Conservation (phyloP, 1,139 yeast species). For the Pneumocystis sp. region DNA sequence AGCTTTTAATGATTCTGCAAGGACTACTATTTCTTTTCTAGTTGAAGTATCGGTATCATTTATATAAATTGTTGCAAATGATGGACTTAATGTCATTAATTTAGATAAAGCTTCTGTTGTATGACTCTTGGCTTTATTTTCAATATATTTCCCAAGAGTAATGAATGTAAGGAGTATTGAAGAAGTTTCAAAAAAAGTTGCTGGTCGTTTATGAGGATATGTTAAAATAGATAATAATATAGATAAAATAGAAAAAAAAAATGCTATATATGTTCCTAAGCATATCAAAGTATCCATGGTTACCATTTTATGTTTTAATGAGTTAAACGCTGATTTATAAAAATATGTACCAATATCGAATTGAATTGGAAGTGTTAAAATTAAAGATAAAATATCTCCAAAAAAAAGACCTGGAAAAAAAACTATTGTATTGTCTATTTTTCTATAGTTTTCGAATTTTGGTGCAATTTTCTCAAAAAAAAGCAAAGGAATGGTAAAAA, state of each 20-base stretch:
- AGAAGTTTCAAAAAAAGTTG: constrained; percentile 71
- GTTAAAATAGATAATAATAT: constrained; percentile 33
- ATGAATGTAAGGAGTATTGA: constrained; percentile 75
- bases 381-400: constrained; percentile 44
- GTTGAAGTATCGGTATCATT: constrained; percentile 18
- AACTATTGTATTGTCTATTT: constrained; percentile 15
- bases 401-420: constrained; percentile 25
- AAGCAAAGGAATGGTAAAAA: constrained; percentile 51
- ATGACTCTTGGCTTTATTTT: constrained; percentile 83
- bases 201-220: constrained; percentile 36
- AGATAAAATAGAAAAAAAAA: constrained; percentile 52
- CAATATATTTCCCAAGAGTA: constrained; percentile 77
- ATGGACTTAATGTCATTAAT: constrained; percentile 66
- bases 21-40: constrained; percentile 28
- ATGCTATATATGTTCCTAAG: constrained; percentile 69
- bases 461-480: constrained; percentile 36
- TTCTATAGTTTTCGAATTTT: constrained; percentile 11
- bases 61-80: constrained; percentile 51
- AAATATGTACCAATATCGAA: constrained; percentile 52
- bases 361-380: constrained; percentile 53
- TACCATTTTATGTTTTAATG: constrained; percentile 62
- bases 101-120: constrained; percentile 79
- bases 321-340: constrained; percentile 45
- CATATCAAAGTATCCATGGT: constrained; percentile 91
- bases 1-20: constrained; percentile 62